Percentiles rank a stretch among this genome's conserved stretches.
These are phyloP conservation scores for Xylariales sp. DNA, from an alignment of 2,329 filamentous ascomycete genomes.

Conservation along the genomic window DNA sequence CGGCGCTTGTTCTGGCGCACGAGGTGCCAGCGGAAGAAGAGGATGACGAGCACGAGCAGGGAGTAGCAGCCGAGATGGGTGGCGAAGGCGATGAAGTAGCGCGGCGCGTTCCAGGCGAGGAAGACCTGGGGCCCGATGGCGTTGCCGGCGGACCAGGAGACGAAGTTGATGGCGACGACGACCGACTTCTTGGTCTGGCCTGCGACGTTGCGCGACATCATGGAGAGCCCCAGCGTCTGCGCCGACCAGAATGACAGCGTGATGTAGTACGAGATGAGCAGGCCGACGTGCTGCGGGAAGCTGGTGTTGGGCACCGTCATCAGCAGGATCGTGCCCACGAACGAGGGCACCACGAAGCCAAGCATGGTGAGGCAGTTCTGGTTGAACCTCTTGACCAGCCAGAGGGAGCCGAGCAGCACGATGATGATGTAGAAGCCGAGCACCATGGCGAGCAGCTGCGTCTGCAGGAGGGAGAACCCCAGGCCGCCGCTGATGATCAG, in stretches of 20 bases:
- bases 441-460: constrained; percentile 72
- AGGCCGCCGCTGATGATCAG: constrained; percentile 67
- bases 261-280: constrained; percentile 72
- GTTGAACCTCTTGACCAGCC: constrained; percentile 62
- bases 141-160: constrained; percentile 48
- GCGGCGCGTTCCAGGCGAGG: constrained; percentile 53
- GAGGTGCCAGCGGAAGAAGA: constrained; percentile 56
- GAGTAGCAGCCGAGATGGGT: constrained; percentile 67
- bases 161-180: constrained; percentile 65
- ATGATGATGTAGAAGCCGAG: constrained; percentile 70
- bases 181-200: constrained; percentile 71
- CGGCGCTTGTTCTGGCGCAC: constrained; percentile 46
- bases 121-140: constrained; percentile 57
- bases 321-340: constrained; percentile 67
- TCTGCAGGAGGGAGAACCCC: constrained; percentile 60
- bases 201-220: constrained; percentile 66
- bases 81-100: constrained; percentile 66
- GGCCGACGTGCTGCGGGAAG: constrained; percentile 56
- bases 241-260: constrained; percentile 75
- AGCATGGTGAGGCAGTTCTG: constrained; percentile 67
- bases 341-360: constrained; percentile 63
- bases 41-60: constrained; percentile 52
- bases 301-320: constrained; percentile 61
- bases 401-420: constrained; percentile 62
- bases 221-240: constrained; percentile 60